Percentiles rank a stretch among this genome's conserved stretches.
These are phyloP conservation scores for Fusarium paranaense DNA, from an alignment of 2,329 filamentous ascomycete species.

Conservation along the genomic window DNA sequence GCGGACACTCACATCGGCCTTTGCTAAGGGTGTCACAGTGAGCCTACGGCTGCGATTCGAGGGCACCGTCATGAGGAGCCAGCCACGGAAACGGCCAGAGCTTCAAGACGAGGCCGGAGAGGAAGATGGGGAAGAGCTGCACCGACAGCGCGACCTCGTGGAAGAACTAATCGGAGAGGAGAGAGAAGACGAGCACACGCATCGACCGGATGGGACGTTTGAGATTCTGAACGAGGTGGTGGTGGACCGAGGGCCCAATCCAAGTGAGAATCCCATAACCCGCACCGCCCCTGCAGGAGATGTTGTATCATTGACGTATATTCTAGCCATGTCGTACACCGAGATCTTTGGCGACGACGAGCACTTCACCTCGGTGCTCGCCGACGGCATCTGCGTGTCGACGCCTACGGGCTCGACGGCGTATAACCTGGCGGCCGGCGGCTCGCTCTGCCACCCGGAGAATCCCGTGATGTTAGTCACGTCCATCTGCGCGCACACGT, in stretches of 20 bases:
- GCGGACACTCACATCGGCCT: conserved; percentile 76
- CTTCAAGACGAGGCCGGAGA: conserved; percentile 43
- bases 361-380: conserved; percentile 93
- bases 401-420: conserved; percentile 95
- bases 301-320: conserved; percentile 13
- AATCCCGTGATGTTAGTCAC: conserved; percentile 96
- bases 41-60: conserved; percentile 91
- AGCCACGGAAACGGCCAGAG: conserved; percentile 55
- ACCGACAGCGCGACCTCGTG: conserved; percentile 74
- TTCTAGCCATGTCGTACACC: conserved; percentile 84
- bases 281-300: neutral
- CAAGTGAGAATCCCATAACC: conserved; percentile 69
- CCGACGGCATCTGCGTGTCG: conserved; percentile 92
- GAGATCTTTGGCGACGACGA: conserved; percentile 96
- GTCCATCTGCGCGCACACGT: conserved; percentile 92
- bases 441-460: conserved; percentile 93
- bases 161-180: conserved; percentile 92
- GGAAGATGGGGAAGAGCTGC: conserved; percentile 53
- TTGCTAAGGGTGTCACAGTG: conserved; percentile 87
- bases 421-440: conserved; percentile 96
- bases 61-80: conserved; percentile 89
- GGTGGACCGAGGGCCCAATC: conserved; percentile 91
- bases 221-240: conserved; percentile 98
- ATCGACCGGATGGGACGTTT: conserved; percentile 84
- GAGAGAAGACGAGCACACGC: conserved; percentile 84